Evolutionary conservation across 345 rosid genomes (phyloP), one percentile per base, ranked within the genome.

Genomic region (Euphorbia peplus): DNA sequence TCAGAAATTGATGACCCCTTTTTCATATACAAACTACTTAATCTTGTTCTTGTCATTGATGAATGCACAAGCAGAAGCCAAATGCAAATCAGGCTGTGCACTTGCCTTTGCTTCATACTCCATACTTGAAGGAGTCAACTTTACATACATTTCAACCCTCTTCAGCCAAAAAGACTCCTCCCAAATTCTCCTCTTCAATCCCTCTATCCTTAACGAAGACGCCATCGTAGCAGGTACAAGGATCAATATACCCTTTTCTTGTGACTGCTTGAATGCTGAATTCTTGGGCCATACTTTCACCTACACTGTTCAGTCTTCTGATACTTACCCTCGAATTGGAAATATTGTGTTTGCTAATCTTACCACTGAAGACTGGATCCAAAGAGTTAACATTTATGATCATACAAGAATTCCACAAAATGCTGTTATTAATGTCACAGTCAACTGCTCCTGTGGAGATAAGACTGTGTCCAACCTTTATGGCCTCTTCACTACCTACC

Each of bases 401-500:
- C 26, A 71, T 1, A 73, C 69, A 0, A 21, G 30, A 18, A 77
- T 85, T 3, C 86, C 86, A 0, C 61, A 56, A 12, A 0, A 16
- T 14, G 77, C 11, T 22, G 12, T 8, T 5, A 79, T 85, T 24
- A 83, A 85, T 60, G 82, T 83, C 14, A 81, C 89, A 3, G 73
- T 85, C 30, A 83, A 83, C 29, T 85, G 86, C 73, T 81, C 86
- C 0, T 85, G 89, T 35, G 85, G 89, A 25, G 60, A 81, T 19
- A 48, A 60, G 24, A 39, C n/a, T n/a, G 73, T 78, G 14, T 85
- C 89, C n/a, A 50, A 51, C 22, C 63, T 67, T 24, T 85, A 75
- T 21, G 82, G 89, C 42, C 51, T 79, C 66, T 83, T 85, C 64
- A 4, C 22, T 22, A 85, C 86, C 0, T 83, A 79, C 24, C 83